Evolutionary conservation across 2,329 filamentous ascomycete species (phyloP).

Genomic region (Botrytis fragariae): DNA sequence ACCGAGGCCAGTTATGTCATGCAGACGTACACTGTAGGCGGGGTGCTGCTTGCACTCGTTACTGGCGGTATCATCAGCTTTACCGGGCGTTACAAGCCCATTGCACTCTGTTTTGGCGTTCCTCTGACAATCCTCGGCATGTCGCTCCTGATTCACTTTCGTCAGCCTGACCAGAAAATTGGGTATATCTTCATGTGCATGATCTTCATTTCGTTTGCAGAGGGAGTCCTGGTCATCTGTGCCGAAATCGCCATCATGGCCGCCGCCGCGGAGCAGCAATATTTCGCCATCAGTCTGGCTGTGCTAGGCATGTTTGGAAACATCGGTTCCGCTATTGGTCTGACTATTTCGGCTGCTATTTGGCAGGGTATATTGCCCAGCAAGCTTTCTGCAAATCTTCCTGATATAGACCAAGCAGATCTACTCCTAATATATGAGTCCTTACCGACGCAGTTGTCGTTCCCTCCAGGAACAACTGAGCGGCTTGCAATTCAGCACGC

Average conservation of each 20-base stretch:
- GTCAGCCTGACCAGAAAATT: neutral
- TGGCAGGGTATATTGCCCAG: neutral
- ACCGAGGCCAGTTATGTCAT: neutral
- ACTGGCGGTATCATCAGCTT: neutral
- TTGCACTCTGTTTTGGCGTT: neutral
- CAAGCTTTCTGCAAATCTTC: neutral
- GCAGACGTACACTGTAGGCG: neutral
- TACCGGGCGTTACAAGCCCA: neutral
- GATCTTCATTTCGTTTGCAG: neutral
- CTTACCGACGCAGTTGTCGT: neutral
- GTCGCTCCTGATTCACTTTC: neutral
- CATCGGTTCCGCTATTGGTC: neutral
- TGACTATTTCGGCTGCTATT: neutral
- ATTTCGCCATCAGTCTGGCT: neutral
- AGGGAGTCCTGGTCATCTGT: neutral
- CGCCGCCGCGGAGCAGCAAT: neutral
- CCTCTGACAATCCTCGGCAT: neutral
- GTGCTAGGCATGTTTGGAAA: neutral
- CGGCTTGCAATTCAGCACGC: neutral
- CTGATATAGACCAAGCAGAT: neutral
- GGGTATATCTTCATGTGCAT: neutral
- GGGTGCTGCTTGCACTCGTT: neutral
- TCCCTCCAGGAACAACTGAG: neutral
- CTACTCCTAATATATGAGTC: neutral
- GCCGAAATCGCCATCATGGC: neutral